Percentiles rank a stretch among this genome's conserved stretches.
phyloP scores from a whole-genome alignment of 495 filamentous ascomycete genomes.

The Hyaloscypha finlandica region DNA sequence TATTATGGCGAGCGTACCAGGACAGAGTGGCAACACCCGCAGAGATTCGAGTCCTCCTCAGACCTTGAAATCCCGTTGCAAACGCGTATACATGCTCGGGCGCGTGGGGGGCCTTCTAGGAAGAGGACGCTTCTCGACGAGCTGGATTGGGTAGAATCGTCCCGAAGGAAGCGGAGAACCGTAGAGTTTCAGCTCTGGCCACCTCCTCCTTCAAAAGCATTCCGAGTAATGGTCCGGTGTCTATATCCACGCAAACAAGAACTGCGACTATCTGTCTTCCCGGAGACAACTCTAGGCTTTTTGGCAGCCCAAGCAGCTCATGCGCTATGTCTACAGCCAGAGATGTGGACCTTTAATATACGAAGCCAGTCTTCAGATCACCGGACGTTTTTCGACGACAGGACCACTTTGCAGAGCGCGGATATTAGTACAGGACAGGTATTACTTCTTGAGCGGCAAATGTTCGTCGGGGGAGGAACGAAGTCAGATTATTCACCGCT shows the following conservation, averaged over 20 bases:
- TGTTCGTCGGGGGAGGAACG: constrained; percentile 7
- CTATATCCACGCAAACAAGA: not conserved
- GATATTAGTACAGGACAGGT: constrained; percentile 7
- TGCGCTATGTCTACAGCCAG: not conserved
- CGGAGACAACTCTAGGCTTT: not conserved
- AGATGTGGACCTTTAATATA: not conserved
- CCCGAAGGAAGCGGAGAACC: not conserved
- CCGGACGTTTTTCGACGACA: constrained; percentile 8
- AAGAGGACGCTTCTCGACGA: constrained; percentile 1
- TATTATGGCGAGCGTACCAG: not conserved
- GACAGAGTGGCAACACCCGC: not conserved
- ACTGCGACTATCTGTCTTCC: not conserved
- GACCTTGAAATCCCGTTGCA: constrained; percentile 1
- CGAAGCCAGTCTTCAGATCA: not conserved
- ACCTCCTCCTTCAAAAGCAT: not conserved
- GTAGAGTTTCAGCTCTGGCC: not conserved
- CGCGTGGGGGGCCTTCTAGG: not conserved
- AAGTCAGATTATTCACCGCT: constrained; percentile 12
- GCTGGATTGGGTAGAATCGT: not conserved
- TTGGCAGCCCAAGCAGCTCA: not conserved
- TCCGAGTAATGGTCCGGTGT: not conserved
- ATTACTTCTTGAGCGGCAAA: constrained; percentile 10
- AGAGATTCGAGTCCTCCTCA: constrained; percentile 1
- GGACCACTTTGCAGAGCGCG: constrained; percentile 9
- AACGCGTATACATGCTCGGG: not conserved